Conservation (phyloP, 1,284 basidiomycete genomes). For the Papiliotrema flavescens region DNA sequence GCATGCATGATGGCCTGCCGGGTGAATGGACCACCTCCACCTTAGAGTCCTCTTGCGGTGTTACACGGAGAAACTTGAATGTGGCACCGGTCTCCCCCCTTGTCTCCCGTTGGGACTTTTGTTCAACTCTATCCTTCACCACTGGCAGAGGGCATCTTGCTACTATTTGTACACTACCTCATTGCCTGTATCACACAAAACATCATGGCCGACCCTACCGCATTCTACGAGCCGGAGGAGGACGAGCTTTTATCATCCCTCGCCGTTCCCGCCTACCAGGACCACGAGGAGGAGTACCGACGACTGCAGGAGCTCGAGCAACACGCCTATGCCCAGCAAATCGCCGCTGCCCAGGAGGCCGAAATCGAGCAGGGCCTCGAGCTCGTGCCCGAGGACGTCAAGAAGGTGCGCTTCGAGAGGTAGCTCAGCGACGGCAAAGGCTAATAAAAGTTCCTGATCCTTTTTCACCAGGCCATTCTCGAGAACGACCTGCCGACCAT, state of each 20-base stretch:
- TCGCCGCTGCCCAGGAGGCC: slow-evolving; percentile 23
- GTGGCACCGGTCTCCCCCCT: neutral
- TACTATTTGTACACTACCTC: neutral
- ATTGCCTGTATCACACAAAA: neutral
- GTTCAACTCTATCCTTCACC: neutral
- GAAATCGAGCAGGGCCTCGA: slow-evolving; percentile 42
- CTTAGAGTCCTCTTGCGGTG: neutral
- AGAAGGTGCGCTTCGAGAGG: slow-evolving; percentile 25
- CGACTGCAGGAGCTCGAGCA: slow-evolving; percentile 40
- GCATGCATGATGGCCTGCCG: too few species aligned
- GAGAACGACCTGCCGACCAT: slow-evolving; percentile 86
- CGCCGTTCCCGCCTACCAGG: slow-evolving; percentile 33
- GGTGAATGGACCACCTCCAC: too few species aligned
- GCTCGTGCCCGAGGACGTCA: slow-evolving; percentile 48
- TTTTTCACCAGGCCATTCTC: slow-evolving; percentile 75
- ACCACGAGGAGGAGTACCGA: slow-evolving; percentile 38
- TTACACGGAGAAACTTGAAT: neutral
- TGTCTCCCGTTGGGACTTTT: neutral
- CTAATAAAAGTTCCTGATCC: slow-evolving; percentile 71
- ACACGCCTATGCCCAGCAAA: slow-evolving; percentile 39
- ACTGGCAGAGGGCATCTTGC: neutral
- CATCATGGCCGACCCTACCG: slow-evolving; percentile 45
- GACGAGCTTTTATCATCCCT: slow-evolving; percentile 47
- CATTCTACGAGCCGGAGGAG: slow-evolving; percentile 48
- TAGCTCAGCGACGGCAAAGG: neutral